These are phyloP conservation scores for Yamadazyma philogaea DNA, from an alignment of 805 yeast genomes.

Conservation along the genomic window DNA sequence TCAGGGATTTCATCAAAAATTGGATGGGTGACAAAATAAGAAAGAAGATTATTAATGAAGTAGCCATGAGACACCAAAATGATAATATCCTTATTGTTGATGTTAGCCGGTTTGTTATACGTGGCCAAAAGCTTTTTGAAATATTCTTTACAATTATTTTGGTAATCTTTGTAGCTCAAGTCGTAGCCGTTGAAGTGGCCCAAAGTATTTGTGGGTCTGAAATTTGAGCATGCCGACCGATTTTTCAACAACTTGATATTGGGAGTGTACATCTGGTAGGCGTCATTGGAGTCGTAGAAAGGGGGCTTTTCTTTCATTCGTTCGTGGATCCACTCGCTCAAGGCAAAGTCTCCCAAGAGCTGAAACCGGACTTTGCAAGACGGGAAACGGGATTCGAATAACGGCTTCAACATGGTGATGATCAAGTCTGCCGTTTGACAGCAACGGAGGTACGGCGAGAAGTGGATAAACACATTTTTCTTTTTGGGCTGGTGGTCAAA, in stretches of 20 bases:
- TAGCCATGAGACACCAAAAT: conserved; percentile 43
- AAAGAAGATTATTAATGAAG: conserved; percentile 35
- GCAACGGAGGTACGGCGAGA: conserved; percentile 43
- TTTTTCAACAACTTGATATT: conserved; percentile 36
- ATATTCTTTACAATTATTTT: conserved; percentile 35
- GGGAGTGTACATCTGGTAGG: conserved; percentile 45
- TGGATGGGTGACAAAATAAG: conserved; percentile 42
- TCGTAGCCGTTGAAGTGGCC: conserved; percentile 44
- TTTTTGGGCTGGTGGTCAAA: conserved; percentile 18
- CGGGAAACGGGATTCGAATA: conserved; percentile 23
- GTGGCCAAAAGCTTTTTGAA: conserved; percentile 42
- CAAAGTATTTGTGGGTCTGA: conserved; percentile 40
- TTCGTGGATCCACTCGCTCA: conserved; percentile 46
- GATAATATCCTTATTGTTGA: conserved; percentile 32
- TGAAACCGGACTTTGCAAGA: conserved; percentile 34
- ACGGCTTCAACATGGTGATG: conserved; percentile 25
- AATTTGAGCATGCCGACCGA: conserved; percentile 32
- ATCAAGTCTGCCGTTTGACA: conserved; percentile 43
- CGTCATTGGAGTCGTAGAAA: conserved; percentile 41
- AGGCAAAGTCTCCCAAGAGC: conserved; percentile 42
- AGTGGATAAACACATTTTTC: conserved; percentile 37
- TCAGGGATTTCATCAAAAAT: conserved; percentile 45
- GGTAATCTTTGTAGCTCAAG: conserved; percentile 38
- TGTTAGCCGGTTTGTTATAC: conserved; percentile 34
- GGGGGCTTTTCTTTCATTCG: conserved; percentile 42